Percentiles rank a stretch among this genome's conserved stretches.
Conservation (phyloP, 164 flowering plant genomes). For the Magnolia changhungtana region DNA sequence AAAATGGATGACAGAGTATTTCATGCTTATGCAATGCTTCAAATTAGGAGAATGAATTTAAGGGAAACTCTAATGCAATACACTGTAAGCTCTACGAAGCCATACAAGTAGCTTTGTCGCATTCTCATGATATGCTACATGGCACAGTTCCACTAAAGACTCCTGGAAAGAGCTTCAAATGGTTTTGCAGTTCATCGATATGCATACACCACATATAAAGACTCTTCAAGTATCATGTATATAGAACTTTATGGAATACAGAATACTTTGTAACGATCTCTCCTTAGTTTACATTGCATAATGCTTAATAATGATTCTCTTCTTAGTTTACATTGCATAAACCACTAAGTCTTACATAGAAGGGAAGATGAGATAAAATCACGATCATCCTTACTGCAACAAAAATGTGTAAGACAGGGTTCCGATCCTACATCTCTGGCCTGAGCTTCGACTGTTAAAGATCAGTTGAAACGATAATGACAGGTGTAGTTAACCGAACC, state of each 20-base stretch:
- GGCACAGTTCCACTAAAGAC: slow-evolving; percentile 1
- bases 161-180: neutral
- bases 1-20: neutral
- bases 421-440: slow-evolving; percentile 23
- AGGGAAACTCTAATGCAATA: neutral
- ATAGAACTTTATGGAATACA: slow-evolving; percentile 10
- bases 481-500: slow-evolving; percentile 20
- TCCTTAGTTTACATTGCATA: neutral
- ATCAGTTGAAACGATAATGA: slow-evolving; percentile 17
- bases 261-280: slow-evolving; percentile 10
- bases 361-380: slow-evolving; percentile 4
- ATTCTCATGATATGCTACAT: neutral
- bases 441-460: slow-evolving; percentile 14
- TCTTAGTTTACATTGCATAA: slow-evolving; percentile 5
- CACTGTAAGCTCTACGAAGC: neutral
- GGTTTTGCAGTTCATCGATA: neutral
- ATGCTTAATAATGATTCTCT: neutral
- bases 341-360: slow-evolving; percentile 15
- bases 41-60: neutral
- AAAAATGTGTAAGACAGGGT: slow-evolving; percentile 8
- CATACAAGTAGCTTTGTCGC: neutral
- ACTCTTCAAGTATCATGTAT: neutral
- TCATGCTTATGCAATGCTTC: neutral
- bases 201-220: neutral
- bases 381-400: slow-evolving; percentile 1